Evolutionary conservation across 306 rosid species (phyloP).

Genomic region (Ochetophila trinervis): DNA sequence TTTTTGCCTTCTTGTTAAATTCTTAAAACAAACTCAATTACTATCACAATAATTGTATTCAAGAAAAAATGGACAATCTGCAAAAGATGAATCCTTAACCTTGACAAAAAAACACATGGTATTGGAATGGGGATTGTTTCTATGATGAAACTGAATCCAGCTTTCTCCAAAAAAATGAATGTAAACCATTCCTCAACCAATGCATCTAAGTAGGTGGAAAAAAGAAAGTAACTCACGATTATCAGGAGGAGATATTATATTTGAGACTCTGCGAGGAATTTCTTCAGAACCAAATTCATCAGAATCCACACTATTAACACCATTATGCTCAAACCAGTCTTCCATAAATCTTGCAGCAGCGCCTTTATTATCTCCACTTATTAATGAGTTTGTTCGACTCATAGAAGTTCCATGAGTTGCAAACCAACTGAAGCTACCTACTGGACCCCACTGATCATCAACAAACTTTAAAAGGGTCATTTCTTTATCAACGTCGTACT

Average conservation of each 20-base stretch:
- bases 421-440: constrained; percentile 93
- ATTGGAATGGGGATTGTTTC: constrained; percentile 4
- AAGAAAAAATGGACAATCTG: too few species aligned
- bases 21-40: too few species aligned
- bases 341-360: constrained; percentile 96
- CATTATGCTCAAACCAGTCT: constrained; percentile 73
- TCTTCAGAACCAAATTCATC: constrained; percentile 17
- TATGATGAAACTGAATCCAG: not conserved
- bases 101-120: constrained; percentile 2
- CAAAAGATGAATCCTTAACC: not conserved
- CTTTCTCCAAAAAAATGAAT: not conserved
- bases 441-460: constrained; percentile 78
- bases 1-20: too few species aligned
- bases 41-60: too few species aligned
- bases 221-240: constrained; percentile 28
- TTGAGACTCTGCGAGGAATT: constrained; percentile 43
- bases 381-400: constrained; percentile 78
- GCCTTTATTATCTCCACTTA: constrained; percentile 96
- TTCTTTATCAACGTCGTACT: constrained; percentile 77
- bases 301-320: constrained; percentile 8
- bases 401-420: constrained; percentile 98
- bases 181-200: not conserved
- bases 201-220: not conserved
- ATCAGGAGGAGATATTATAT: constrained; percentile 26
- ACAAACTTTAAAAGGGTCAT: constrained; percentile 88